Conservation (phyloP, 495 filamentous ascomycete species). For the Annulohypoxylon maeteangense region DNA sequence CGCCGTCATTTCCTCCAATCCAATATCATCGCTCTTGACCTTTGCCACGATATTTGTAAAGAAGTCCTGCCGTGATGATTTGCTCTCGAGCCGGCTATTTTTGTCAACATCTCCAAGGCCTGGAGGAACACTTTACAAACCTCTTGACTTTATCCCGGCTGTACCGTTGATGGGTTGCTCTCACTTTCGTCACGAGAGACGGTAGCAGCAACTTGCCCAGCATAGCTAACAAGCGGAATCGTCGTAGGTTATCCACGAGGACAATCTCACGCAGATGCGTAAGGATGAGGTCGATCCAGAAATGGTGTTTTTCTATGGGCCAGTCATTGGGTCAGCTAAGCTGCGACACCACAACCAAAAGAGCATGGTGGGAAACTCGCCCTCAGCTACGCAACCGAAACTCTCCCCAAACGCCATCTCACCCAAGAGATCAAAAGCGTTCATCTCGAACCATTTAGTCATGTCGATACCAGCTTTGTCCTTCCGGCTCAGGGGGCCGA, state of each 20-base stretch:
- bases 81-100: constrained; percentile 7
- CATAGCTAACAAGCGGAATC: constrained; percentile 1
- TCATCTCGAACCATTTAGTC: constrained; percentile 40
- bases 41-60: constrained; percentile 17
- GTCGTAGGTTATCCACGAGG: constrained; percentile 33
- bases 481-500: constrained; percentile 29
- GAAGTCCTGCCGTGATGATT: constrained; percentile 19
- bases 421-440: constrained; percentile 46
- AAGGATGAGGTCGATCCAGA: constrained; percentile 13
- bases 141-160: constrained; percentile 3
- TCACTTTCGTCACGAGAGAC: background rate
- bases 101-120: background rate
- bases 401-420: constrained; percentile 53
- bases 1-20: constrained; percentile 19
- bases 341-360: background rate
- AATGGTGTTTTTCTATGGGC: constrained; percentile 5
- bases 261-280: background rate
- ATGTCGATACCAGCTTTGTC: constrained; percentile 22
- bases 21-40: constrained; percentile 18
- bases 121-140: background rate
- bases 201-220: constrained; percentile 2
- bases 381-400: constrained; percentile 26
- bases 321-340: constrained; percentile 17
- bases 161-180: background rate
- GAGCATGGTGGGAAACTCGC: background rate